These are phyloP conservation scores for Persicaria tinctoria DNA, from an alignment of 148 eudicot genomes.

Conservation along the genomic window DNA sequence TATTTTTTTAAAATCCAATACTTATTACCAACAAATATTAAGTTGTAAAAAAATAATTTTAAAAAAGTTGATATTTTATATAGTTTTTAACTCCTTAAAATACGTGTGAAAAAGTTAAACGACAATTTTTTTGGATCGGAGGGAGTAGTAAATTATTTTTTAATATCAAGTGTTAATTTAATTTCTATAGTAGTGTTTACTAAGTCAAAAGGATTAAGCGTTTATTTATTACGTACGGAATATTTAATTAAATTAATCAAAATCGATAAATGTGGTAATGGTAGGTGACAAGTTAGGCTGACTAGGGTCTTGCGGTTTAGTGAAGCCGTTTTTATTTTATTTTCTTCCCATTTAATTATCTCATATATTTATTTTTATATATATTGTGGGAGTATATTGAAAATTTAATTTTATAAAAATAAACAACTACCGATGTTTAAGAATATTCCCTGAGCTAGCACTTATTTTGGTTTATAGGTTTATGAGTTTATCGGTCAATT, in stretches of 20 bases:
- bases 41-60: too few species aligned
- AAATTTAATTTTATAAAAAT: neutral
- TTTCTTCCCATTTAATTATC: neutral
- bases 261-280: neutral
- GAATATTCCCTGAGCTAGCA: neutral
- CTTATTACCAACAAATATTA: too few species aligned
- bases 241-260: neutral
- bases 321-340: neutral
- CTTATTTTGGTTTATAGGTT: neutral
- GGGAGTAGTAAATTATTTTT: neutral
- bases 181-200: neutral
- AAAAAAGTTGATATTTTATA: too few species aligned
- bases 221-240: neutral
- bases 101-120: too few species aligned
- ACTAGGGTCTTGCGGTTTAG: constrained; percentile 26
- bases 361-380: neutral
- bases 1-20: too few species aligned
- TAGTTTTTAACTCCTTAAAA: too few species aligned
- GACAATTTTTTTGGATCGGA: too few species aligned
- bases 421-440: neutral
- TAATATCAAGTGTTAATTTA: neutral
- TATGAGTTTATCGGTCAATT: too few species aligned
- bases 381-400: neutral
- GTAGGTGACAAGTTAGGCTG: constrained; percentile 26
- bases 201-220: constrained; percentile 17